Evolutionary conservation across 1,284 basidiomycete genomes (phyloP).

Genomic region (Heterobasidion occidentale): DNA sequence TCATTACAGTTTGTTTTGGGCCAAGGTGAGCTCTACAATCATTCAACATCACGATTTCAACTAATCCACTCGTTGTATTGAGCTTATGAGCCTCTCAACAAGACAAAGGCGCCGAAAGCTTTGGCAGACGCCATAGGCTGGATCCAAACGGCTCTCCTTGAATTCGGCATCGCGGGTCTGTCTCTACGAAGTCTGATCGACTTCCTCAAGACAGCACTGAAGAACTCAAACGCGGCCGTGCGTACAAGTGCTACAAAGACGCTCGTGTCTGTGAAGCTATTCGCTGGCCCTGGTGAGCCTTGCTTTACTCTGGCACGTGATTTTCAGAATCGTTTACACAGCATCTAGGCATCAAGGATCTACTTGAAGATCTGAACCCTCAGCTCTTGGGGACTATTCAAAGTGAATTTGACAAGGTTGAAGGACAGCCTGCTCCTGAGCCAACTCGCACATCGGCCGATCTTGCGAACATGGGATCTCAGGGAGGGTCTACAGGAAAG

Average conservation of each 20-base stretch:
- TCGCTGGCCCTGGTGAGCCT: conserved; percentile 78
- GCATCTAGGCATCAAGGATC: conserved; percentile 74
- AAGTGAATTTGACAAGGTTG: conserved; percentile 92
- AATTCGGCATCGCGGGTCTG: conserved; percentile 89
- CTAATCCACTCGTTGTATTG: conserved; percentile 4
- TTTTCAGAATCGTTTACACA: background rate
- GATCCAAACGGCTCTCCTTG: conserved; percentile 84
- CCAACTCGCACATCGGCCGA: conserved; percentile 77
- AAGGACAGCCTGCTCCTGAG: conserved; percentile 71
- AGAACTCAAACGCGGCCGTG: conserved; percentile 93
- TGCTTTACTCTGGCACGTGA: background rate
- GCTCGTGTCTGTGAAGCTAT: conserved; percentile 87
- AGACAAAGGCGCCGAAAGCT: conserved; percentile 97
- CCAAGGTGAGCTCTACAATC: conserved; percentile 56
- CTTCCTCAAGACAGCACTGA: conserved; percentile 81
- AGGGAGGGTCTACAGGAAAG: conserved; percentile 29
- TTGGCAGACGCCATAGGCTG: conserved; percentile 88
- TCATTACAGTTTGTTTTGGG: conserved; percentile 91
- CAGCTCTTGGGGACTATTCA: conserved; percentile 90
- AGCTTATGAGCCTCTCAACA: conserved; percentile 89
- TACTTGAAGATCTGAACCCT: conserved; percentile 92
- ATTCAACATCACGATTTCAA: background rate
- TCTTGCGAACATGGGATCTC: conserved; percentile 41
- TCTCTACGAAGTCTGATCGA: conserved; percentile 84
- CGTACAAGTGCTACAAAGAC: conserved; percentile 94